A percentile compares a stretch with the other conserved stretches of the same genome.
phyloP scores from a whole-genome alignment of 768 basidiomycete genomes.

The Suillus plorans region DNA sequence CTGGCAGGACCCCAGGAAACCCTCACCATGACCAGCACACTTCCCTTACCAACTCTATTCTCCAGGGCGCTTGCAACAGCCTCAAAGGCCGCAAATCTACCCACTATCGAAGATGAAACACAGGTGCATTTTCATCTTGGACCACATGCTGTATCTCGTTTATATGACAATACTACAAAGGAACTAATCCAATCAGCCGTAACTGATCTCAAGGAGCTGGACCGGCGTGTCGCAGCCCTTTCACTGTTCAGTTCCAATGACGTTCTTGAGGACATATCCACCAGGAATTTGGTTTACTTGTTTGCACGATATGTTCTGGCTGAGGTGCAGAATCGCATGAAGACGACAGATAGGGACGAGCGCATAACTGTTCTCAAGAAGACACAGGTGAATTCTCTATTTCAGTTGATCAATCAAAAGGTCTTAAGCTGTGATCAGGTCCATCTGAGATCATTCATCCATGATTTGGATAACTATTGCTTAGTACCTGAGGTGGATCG shows the following conservation, averaged over 20 bases:
- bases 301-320: constrained; percentile 67
- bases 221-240: constrained; percentile 54
- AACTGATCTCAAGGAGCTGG: constrained; percentile 53
- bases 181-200: constrained; percentile 56
- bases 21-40: constrained; percentile 14
- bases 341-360: constrained; percentile 53
- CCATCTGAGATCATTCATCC: constrained; percentile 47
- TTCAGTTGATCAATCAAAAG: neutral
- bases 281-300: constrained; percentile 73
- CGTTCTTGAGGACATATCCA: constrained; percentile 76
- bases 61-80: constrained; percentile 37
- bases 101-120: constrained; percentile 44
- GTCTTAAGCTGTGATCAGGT: constrained; percentile 34
- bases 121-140: constrained; percentile 34
- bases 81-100: constrained; percentile 37
- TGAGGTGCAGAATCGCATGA: constrained; percentile 62
- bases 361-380: constrained; percentile 55
- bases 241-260: constrained; percentile 86
- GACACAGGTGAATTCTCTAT: constrained; percentile 46
- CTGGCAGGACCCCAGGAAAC: constrained; percentile 9
- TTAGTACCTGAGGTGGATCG: constrained; percentile 64
- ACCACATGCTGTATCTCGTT: neutral
- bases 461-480: constrained; percentile 60
- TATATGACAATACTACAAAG: constrained; percentile 37
- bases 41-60: constrained; percentile 40